Base-by-base conservation (phyloP, 148 eudicot species). In the Simmondsia chinensis region DNA sequence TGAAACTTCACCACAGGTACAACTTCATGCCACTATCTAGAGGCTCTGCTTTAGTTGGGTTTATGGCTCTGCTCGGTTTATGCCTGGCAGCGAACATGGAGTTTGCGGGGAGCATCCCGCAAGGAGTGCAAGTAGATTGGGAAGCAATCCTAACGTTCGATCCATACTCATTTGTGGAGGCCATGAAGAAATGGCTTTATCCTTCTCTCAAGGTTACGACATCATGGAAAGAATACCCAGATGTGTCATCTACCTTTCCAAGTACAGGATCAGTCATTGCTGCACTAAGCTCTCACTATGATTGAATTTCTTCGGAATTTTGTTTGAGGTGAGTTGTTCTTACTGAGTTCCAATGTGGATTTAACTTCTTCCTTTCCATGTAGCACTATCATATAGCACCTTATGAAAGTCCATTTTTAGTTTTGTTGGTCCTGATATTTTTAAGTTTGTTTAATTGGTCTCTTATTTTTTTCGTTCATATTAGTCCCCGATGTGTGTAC, bases 71-170 rank as follows among this genome's bases (percentile, higher is more conserved):
- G 64, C 97, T 91, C 14, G 97, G 97, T 30, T 65, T 91, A 43
- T 49, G 63, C 49, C 95, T 91, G 33, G 97, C 97, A 51, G 97
- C 97, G 48, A 91, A 91, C 55, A 91, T 85, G 97, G 94, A 91
- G 74, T 91, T 91, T 74, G 74, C 81, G 1, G 97, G 88, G 29
- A 85, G 73, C 71, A 79, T 91, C 43, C 97, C 97, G 3, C 54
- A 82, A 57, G 95, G 88, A 22, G 23, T 79, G 51, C 97, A 82
- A 57, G 79, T 91, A 39, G 95, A 91, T 65, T 91, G 97, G 97
- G 97, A 85, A 58, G 95, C 97, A 37, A 79, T 85, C 44, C 70
- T 91, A 31, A 77, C 56, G 38, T 60, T 54, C 14, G 83, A 82
- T 52, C 94, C 94, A 1, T 56, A 68, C 33, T 48, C 76, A 39